Conservation (phyloP, 306 rosid genomes). For the Quercus engelmannii region DNA sequence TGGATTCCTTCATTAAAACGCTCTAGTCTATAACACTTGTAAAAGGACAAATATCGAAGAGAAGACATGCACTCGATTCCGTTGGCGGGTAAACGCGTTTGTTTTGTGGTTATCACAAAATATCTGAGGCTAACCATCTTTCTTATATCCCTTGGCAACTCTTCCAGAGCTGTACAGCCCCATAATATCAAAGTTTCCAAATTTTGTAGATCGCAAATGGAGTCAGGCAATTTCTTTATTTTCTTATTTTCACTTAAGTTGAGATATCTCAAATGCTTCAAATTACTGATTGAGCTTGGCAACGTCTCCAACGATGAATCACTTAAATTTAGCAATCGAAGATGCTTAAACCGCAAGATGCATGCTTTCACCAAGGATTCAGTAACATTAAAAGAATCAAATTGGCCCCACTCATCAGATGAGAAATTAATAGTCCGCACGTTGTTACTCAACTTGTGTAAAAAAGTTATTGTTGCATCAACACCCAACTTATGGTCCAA, state of each 20-base stretch:
- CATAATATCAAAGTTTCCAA: constrained; percentile 13
- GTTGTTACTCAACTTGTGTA: too few relatives aligned
- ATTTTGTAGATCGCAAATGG: constrained; percentile 25
- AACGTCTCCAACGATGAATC: constrained; percentile 5
- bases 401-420: too few relatives aligned
- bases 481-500: too few relatives aligned
- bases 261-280: constrained; percentile 23
- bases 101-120: constrained; percentile 25
- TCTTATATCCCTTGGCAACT: constrained; percentile 22
- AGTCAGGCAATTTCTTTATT: constrained; percentile 19
- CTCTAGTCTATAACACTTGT: rapidly evolving
- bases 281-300: not conserved
- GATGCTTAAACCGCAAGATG: not conserved
- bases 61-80: too few relatives aligned
- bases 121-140: constrained; percentile 17
- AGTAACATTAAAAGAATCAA: too few relatives aligned
- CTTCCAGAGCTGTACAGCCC: constrained; percentile 6
- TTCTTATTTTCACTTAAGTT: not conserved
- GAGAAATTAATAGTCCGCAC: too few relatives aligned
- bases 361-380: not conserved
- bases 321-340: constrained; percentile 10
- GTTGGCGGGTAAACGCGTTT: not conserved
- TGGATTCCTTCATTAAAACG: too few relatives aligned
- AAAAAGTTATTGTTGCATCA: not conserved
- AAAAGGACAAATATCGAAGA: too few relatives aligned